Conservation (phyloP, 75 land plant genomes). For the Larix kaempferi region DNA sequence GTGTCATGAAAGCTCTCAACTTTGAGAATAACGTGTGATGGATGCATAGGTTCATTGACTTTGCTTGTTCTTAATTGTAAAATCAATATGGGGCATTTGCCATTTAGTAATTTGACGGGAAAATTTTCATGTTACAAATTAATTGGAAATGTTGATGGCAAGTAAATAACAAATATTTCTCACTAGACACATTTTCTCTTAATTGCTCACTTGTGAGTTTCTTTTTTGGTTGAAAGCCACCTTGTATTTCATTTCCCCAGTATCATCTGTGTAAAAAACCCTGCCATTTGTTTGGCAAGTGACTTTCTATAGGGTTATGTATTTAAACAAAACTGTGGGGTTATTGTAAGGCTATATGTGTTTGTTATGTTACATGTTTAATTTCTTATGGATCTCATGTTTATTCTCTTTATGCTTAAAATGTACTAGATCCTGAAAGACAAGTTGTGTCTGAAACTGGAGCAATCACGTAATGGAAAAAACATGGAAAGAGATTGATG, state of each 20-base stretch:
- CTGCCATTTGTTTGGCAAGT: neutral
- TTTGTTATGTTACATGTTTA: neutral
- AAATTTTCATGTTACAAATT: too few species aligned
- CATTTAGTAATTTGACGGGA: neutral
- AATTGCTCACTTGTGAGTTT: neutral
- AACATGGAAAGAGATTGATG: constrained; percentile 70
- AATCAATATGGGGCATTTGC: neutral
- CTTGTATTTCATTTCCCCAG: neutral
- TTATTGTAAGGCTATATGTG: neutral
- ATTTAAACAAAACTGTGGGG: too few species aligned
- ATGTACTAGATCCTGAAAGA: constrained; percentile 77
- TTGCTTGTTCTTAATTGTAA: neutral
- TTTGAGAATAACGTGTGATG: constrained; percentile 49
- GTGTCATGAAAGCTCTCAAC: constrained; percentile 38
- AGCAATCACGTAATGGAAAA: constrained; percentile 70
- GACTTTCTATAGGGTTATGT: neutral
- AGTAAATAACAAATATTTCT: neutral
- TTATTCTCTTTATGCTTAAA: neutral
- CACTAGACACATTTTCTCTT: neutral
- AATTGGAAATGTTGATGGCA: neutral
- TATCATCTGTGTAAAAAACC: neutral
- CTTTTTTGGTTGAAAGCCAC: neutral
- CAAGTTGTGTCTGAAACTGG: constrained; percentile 70
- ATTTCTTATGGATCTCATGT: neutral
- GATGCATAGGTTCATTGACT: constrained; percentile 68